These are phyloP conservation scores for Myxozyma sirexii DNA, from an alignment of 805 yeast genomes.

Conservation along the genomic window DNA sequence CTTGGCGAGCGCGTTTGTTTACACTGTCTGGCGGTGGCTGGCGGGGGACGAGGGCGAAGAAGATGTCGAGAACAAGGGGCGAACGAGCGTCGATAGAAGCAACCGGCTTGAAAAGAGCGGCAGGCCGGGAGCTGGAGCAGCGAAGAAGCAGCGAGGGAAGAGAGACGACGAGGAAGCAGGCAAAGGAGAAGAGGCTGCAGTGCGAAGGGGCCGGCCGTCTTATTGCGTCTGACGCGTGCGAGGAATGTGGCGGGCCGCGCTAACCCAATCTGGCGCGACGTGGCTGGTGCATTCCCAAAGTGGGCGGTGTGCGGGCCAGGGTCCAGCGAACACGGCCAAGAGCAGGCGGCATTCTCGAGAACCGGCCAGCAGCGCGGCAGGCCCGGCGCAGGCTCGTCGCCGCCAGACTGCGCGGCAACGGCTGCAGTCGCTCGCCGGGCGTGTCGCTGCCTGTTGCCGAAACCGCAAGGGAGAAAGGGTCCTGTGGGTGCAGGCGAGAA, in stretches of 20 bases:
- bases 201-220: slow-evolving; percentile 10
- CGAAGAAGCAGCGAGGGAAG: background rate
- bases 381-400: too few species aligned
- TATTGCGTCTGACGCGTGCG: slow-evolving; percentile 11
- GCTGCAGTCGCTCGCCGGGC: too few species aligned
- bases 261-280: background rate
- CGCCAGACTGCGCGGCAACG: too few species aligned
- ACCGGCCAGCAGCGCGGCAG: too few species aligned
- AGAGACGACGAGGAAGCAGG: background rate
- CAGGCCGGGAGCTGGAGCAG: slow-evolving; percentile 14
- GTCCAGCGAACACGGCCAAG: too few species aligned
- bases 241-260: slow-evolving; percentile 7
- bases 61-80: background rate
- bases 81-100: background rate
- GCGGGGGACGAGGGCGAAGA: background rate
- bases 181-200: background rate
- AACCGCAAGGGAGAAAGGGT: too few species aligned
- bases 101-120: slow-evolving; percentile 26
- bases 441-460: too few species aligned
- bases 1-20: background rate
- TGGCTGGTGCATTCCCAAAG: slow-evolving; percentile 16
- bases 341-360: too few species aligned
- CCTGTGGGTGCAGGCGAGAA: too few species aligned
- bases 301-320: slow-evolving; percentile 7
- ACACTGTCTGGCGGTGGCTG: background rate